Evolutionary conservation across 2,329 filamentous ascomycete species (phyloP).

Genomic region (Coleophoma crateriformis): DNA sequence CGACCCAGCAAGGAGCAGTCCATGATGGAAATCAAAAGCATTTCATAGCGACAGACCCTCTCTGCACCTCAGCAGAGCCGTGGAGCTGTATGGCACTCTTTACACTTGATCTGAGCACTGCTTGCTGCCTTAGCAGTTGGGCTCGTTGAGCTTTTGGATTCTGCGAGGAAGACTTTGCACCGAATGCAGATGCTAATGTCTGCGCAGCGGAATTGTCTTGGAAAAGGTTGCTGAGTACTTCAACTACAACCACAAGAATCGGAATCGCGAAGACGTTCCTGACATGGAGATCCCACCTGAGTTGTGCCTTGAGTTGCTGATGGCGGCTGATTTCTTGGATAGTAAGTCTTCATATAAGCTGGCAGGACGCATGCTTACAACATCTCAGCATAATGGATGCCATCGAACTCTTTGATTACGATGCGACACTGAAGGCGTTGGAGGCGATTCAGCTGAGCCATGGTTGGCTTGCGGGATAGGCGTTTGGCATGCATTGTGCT

Average conservation of each 20-base stretch:
- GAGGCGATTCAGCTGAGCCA: too few species aligned
- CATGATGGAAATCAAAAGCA: constrained; percentile 24
- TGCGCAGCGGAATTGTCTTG: constrained; percentile 60
- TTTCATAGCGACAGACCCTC: constrained; percentile 24
- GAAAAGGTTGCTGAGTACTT: constrained; percentile 82
- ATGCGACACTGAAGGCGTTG: too few species aligned
- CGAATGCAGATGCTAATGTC: constrained; percentile 1
- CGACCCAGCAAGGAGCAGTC: constrained; percentile 10
- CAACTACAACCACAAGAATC: constrained; percentile 74
- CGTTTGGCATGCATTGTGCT: too few species aligned
- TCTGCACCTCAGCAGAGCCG: constrained; percentile 13
- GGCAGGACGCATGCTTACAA: too few species aligned
- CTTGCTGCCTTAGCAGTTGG: constrained; percentile 6
- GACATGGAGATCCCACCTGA: constrained; percentile 79
- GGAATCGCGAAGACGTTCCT: constrained; percentile 64
- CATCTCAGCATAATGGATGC: too few species aligned
- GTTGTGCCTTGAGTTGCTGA: constrained; percentile 70
- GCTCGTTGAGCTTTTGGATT: constrained; percentile 2
- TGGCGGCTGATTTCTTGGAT: constrained; percentile 73
- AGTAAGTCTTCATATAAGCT: constrained; percentile 32
- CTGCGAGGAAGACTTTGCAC: not conserved
- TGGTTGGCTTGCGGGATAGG: too few species aligned
- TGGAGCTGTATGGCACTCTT: constrained; percentile 31
- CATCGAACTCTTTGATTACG: too few species aligned
- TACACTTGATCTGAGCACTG: constrained; percentile 61